These are phyloP conservation scores for Aspergillus egyptiacus DNA, from an alignment of 495 filamentous ascomycete genomes.

Conservation along the genomic window DNA sequence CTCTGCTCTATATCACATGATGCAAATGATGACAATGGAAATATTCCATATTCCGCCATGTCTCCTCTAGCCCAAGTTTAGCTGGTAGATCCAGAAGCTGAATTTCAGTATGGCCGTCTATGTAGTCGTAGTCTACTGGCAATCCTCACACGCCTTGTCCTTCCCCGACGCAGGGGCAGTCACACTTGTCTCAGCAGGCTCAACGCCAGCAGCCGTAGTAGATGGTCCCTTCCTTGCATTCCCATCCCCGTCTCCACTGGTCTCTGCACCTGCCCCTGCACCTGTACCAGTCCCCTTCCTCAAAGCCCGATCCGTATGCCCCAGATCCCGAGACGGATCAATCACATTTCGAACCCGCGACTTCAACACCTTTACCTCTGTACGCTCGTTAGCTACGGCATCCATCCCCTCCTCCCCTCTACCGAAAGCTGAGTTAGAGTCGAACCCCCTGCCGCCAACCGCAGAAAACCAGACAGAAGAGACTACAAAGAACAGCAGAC, in stretches of 20 bases:
- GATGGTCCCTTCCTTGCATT: no score
- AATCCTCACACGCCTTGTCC: slow-evolving; percentile 38
- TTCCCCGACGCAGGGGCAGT: background rate
- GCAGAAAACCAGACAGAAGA: slow-evolving; percentile 6
- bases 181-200: background rate
- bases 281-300: slow-evolving; percentile 13
- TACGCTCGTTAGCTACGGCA: no score
- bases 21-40: slow-evolving; percentile 15
- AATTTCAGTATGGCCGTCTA: no score
- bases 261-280: no score
- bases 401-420: no score
- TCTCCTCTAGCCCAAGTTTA: no score
- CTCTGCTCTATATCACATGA: slow-evolving; percentile 11
- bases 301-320: slow-evolving; percentile 67
- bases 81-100: no score
- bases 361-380: slow-evolving; percentile 87
- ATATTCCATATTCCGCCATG: slow-evolving; percentile 3
- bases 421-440: no score
- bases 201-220: background rate
- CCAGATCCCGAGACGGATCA: slow-evolving; percentile 67
- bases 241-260: no score
- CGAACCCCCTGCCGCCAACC: no score
- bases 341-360: slow-evolving; percentile 78
- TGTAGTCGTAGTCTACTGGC: slow-evolving; percentile 24
- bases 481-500: no score